Evolutionary conservation across 257 asterid species (phyloP).

Genomic region (Henckelia pumila): DNA sequence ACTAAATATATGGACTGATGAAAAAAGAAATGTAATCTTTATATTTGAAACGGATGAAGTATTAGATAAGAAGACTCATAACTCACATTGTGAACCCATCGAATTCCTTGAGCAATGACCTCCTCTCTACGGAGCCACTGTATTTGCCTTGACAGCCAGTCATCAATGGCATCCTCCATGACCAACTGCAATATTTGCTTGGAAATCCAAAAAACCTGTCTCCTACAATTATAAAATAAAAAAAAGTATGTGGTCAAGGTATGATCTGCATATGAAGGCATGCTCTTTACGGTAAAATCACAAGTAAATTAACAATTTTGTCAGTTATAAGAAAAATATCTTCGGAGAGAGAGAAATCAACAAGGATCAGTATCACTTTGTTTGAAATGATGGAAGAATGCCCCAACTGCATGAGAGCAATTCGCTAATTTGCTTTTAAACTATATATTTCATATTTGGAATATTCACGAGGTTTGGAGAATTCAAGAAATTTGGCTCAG

Average conservation of each 20-base stretch:
- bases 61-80: slow-evolving; percentile 19
- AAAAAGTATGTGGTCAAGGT: slow-evolving; percentile 5
- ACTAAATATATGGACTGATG: too few species aligned
- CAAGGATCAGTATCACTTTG: background rate
- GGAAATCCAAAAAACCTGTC: slow-evolving; percentile 97
- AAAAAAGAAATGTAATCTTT: too few species aligned
- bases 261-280: slow-evolving; percentile 14
- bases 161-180: slow-evolving; percentile 98
- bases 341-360: background rate
- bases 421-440: background rate
- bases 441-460: background rate
- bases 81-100: slow-evolving; percentile 80
- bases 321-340: slow-evolving; percentile 11
- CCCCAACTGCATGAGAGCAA: background rate
- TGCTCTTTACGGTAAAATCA: background rate
- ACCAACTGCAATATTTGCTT: slow-evolving; percentile 83
- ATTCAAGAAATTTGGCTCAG: background rate
- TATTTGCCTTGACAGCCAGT: slow-evolving; percentile 83
- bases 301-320: slow-evolving; percentile 1
- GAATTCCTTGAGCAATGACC: slow-evolving; percentile 62
- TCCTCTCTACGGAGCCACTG: slow-evolving; percentile 91
- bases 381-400: background rate
- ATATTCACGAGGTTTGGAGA: background rate
- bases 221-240: slow-evolving; percentile 43
- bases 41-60: too few species aligned